These are phyloP conservation scores for Xylaria intraflava DNA, from an alignment of 495 filamentous ascomycete species.

Conservation along the genomic window DNA sequence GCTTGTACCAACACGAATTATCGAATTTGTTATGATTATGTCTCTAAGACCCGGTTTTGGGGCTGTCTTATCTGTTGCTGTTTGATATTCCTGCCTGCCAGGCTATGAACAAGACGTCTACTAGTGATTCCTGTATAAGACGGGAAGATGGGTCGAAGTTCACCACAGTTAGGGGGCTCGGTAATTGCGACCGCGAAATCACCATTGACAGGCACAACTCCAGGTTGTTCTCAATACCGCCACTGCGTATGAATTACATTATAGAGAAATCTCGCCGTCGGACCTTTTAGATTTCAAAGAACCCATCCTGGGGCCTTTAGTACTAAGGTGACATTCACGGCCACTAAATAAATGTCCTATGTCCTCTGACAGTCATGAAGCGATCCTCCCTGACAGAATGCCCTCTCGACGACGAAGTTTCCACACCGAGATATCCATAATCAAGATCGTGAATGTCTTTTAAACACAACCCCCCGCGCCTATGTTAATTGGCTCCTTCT, in stretches of 20 bases:
- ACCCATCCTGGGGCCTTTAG: neutral
- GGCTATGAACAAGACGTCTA: neutral
- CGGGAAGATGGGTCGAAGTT: neutral
- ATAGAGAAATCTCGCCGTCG: neutral
- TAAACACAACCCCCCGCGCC: neutral
- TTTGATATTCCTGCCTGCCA: neutral
- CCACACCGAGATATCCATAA: neutral
- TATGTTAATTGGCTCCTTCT: conserved; percentile 1
- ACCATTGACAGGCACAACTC: no score
- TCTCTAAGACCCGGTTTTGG: neutral
- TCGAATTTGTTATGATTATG: neutral
- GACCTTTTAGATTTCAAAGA: neutral
- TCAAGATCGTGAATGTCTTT: neutral
- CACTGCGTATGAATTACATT: neutral
- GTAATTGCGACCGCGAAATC: no score
- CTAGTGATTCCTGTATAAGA: neutral
- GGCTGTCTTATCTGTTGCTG: neutral
- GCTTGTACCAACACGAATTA: conserved; percentile 1
- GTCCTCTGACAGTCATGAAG: neutral
- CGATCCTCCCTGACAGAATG: neutral
- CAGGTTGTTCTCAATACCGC: neutral
- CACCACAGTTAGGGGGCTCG: no score
- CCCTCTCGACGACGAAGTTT: neutral
- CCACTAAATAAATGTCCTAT: conserved; percentile 3
- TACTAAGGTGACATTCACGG: neutral